A percentile compares a stretch with the other conserved stretches of the same genome.
Evolutionary conservation across 768 basidiomycete species (phyloP).

Genomic region (Boletales sp.): DNA sequence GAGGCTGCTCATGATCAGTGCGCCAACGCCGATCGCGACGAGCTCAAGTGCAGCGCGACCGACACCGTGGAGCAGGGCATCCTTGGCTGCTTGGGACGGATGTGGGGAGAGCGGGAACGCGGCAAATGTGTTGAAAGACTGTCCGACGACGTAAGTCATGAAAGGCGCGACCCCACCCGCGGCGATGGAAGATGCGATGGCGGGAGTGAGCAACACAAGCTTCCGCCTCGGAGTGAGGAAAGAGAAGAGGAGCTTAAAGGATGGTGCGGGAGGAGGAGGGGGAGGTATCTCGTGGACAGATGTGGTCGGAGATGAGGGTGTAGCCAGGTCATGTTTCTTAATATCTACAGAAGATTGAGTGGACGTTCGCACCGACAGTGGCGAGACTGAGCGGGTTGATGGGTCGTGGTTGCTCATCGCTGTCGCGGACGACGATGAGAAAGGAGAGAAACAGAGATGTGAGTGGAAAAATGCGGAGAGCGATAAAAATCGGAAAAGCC

Average conservation of each 20-base stretch:
- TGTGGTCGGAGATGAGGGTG: constrained; percentile 8
- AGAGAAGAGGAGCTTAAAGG: constrained; percentile 64
- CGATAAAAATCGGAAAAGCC: too few relatives aligned
- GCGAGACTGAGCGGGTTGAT: constrained; percentile 5
- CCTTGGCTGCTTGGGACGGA: constrained; percentile 41
- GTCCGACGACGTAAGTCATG: constrained; percentile 82
- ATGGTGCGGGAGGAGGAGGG: constrained; percentile 40
- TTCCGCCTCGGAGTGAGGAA: constrained; percentile 56
- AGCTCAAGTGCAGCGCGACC: constrained; percentile 64
- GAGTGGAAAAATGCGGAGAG: too few relatives aligned
- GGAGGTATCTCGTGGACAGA: constrained; percentile 18
- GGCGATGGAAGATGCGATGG: constrained; percentile 53
- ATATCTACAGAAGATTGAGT: constrained; percentile 17
- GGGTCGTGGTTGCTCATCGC: constrained; percentile 32
- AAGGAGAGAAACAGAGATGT: constrained; percentile 7
- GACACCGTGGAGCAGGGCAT: constrained; percentile 51
- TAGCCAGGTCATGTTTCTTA: constrained; percentile 10
- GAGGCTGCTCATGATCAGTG: constrained; percentile 67
- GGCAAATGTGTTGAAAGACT: constrained; percentile 71
- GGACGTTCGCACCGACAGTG: constrained; percentile 19
- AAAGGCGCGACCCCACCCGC: constrained; percentile 76
- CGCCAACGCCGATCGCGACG: constrained; percentile 59
- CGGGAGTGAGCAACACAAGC: constrained; percentile 59
- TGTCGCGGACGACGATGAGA: constrained; percentile 26
- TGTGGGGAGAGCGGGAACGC: constrained; percentile 44